Evolutionary conservation across 2,329 filamentous ascomycete genomes (phyloP), one percentile per base, ranked within the genome.

Genomic region (Geoglossum cookeanum): DNA sequence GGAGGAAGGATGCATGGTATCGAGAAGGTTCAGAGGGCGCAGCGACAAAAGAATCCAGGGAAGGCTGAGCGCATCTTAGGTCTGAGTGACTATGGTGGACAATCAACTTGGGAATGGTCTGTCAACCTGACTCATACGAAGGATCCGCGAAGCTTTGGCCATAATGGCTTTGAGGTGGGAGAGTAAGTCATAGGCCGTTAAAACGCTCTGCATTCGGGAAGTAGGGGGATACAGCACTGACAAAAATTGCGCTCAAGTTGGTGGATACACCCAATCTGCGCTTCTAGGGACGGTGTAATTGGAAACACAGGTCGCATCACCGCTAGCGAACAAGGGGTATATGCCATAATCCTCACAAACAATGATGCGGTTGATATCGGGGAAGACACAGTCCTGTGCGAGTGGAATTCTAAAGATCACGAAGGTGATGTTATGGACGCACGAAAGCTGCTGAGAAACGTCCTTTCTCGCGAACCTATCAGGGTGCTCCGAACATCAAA

Each of bases 201-300:
- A 29, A 7, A 55, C 6, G 32, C 53, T 17, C 11, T 45, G 17
- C 30, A 30, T 7, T 45, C 6, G 4, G 9, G 22, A 45, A 45
- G 4, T 15, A 45, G 9, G n/a, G n/a, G 11, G 3, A 42, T 32
- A 15, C 11, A 45, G 1, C 22, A 29, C 37, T 55, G 13, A 47
- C n/a, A n/a, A 44, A n/a, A 55, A 30, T 27, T 45, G 22, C 33
- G n/a, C 32, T 27, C 30, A 55, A 42, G 54, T 47, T 44, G 54
- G 54, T 55, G 54, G 54, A 55, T 55, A 22, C 22, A 55, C 33
- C 54, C 54, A 30, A 47, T 47, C 15, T 55, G 54, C 37, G 54
- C 54, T n/a, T 35, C 27, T 29, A 13, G 54, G 37, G 54, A 55
- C 39, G 33, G 54, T 5, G 35, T 47, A 30, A 45, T 55, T 13